Base-by-base conservation (phyloP, 164 flowering plant species). In the Malania oleifera region DNA sequence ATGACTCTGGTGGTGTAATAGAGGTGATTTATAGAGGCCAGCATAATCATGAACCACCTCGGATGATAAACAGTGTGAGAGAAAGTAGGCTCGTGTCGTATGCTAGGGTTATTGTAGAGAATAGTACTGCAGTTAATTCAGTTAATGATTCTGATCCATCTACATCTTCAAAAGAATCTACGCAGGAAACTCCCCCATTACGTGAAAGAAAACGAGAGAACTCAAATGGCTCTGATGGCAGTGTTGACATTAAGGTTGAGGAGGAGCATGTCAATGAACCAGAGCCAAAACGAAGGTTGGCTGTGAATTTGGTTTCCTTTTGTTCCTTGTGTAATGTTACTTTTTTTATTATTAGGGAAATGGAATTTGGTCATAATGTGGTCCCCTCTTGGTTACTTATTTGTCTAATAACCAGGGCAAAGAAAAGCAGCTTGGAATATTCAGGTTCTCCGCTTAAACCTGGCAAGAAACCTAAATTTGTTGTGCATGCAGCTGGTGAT, bases 31-130 rank as follows among this genome's bases (percentile, higher is more conserved):
- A 81, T 61, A 91, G 70, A 71, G 82, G 90, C 57, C 61, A 62
- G 10, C 98, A 91, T 74, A 83, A 75, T 59, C 98, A 91, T 63
- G 98, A 88, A 41, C 89, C 90, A 19, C 96, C 96, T 49, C 50
- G 60, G 31, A 86, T 79, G 70, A 57, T 67, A 65, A 77, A 65
- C 60, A 55, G 67, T 59, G 18, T 65, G 6, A 73, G 70, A 56
- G 82, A 72, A 51, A 72, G 70, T 52, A 80, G 61, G 66, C 25
- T 59, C 58, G 56, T 61, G 41, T 47, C 63, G 52, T 67, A 77
- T 52, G 61, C 60, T 61, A 67, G 47, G 31, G 60, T 76, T 54
- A 63, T 46, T 40, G 63, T 43, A 41, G 66, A 41, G 24, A 70
- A 46, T 59, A 67, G 50, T 54, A 61, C 45, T 23, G 46, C 52